Percentiles rank a stretch among this genome's conserved stretches.
phyloP scores from a whole-genome alignment of 768 basidiomycete genomes.

The Macrolepiota albuminosa region DNA sequence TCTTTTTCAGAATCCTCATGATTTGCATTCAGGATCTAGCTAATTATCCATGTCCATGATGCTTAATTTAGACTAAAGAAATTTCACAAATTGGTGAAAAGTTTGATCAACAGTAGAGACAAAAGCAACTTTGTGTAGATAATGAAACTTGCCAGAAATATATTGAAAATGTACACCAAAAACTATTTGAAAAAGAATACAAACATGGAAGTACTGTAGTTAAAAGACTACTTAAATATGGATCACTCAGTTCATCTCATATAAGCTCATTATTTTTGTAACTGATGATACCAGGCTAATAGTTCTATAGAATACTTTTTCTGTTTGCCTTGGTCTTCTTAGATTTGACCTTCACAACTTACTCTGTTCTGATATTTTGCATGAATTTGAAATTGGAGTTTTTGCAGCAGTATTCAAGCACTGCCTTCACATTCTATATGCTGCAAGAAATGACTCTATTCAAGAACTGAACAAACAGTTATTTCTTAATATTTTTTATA shows the following conservation, averaged over 20 bases:
- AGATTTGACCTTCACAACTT: slow-evolving; percentile 9
- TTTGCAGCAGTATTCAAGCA: too few species aligned
- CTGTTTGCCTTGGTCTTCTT: background rate
- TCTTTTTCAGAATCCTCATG: too few species aligned
- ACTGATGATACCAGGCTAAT: background rate
- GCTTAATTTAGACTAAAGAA: slow-evolving; percentile 3
- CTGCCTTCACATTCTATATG: too few species aligned
- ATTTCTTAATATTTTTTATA: background rate
- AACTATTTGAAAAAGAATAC: slow-evolving; percentile 9
- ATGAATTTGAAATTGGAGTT: too few species aligned
- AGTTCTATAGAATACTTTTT: slow-evolving; percentile 3
- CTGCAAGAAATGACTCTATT: too few species aligned
- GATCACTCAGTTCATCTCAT: slow-evolving; percentile 17
- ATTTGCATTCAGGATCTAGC: too few species aligned
- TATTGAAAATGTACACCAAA: slow-evolving; percentile 2
- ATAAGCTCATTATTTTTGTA: slow-evolving; percentile 6
- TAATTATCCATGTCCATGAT: too few species aligned
- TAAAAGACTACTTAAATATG: slow-evolving; percentile 6
- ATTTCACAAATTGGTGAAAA: slow-evolving; percentile 25
- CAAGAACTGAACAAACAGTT: background rate
- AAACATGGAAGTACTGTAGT: slow-evolving; percentile 4
- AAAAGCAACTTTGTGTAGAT: background rate
- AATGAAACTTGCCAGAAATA: background rate
- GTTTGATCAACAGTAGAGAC: background rate
- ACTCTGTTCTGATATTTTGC: background rate